phyloP scores from a whole-genome alignment of 371 early-diverging fungal species.

The Syncephalastrum contaminatum region DNA sequence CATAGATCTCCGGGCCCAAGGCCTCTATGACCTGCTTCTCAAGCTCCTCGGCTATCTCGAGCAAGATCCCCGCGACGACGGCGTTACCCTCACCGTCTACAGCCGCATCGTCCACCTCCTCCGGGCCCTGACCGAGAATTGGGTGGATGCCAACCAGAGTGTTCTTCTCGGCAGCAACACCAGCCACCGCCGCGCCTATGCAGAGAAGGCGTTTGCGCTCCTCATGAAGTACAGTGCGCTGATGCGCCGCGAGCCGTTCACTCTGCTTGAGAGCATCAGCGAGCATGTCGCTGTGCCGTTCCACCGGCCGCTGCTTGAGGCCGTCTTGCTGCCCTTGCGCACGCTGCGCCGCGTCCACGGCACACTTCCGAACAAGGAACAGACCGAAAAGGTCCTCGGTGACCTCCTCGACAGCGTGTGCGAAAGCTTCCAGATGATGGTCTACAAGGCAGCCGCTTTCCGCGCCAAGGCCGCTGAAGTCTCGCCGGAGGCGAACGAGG shows the following conservation, averaged over 20 bases:
- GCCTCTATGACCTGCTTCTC: constrained; percentile 23
- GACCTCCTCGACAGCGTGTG: constrained; percentile 23
- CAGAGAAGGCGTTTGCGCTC: constrained; percentile 22
- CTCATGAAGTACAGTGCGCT: constrained; percentile 23
- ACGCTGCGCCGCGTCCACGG: constrained; percentile 25
- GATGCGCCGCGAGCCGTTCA: constrained; percentile 33
- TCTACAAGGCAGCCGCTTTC: constrained; percentile 23
- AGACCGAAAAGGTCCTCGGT: constrained; percentile 4
- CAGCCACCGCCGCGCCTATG: constrained; percentile 18
- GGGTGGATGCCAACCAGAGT: constrained; percentile 26
- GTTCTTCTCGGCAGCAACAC: constrained; percentile 14
- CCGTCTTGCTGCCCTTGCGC: constrained; percentile 30
- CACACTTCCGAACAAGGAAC: constrained; percentile 8
- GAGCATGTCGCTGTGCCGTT: constrained; percentile 23
- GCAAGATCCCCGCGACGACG: constrained; percentile 23
- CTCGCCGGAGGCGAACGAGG: constrained; percentile 17
- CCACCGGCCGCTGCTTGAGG: constrained; percentile 42
- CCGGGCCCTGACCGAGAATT: constrained; percentile 42
- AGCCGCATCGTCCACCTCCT: constrained; percentile 27
- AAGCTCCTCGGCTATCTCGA: constrained; percentile 19
- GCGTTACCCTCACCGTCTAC: constrained; percentile 28
- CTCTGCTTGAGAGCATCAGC: constrained; percentile 27
- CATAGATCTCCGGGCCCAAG: not conserved
- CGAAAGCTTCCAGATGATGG: constrained; percentile 34
- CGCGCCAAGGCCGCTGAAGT: constrained; percentile 19